Evolutionary conservation across 1,284 basidiomycete species (phyloP).

Genomic region (Papiliotrema nemorosa): DNA sequence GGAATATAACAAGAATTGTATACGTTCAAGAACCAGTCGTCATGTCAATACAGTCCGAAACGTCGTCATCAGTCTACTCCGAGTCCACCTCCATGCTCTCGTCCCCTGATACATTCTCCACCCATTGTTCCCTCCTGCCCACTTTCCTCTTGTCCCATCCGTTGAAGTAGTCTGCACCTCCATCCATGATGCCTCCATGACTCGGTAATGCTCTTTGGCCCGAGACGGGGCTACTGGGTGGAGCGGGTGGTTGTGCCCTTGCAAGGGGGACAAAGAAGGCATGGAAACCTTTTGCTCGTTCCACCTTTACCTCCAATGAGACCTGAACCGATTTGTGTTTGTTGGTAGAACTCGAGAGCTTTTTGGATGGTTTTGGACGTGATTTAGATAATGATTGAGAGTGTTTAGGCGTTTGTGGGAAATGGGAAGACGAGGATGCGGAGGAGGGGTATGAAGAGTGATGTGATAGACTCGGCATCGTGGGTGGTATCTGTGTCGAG

Average conservation of each 20-base stretch:
- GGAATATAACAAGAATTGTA: too few relatives aligned
- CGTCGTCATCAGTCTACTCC: too few relatives aligned
- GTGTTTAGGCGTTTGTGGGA: conserved; percentile 1
- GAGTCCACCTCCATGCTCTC: conserved; percentile 35
- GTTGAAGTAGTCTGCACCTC: conserved; percentile 23
- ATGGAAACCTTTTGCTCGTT: conserved; percentile 40
- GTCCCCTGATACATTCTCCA: conserved; percentile 32
- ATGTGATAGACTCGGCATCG: not conserved
- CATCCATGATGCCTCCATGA: conserved; percentile 1
- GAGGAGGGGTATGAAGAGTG: conserved; percentile 1
- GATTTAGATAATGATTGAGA: too few relatives aligned
- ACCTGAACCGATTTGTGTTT: conserved; percentile 39
- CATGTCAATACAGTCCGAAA: too few relatives aligned
- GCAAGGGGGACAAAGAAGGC: conserved; percentile 43
- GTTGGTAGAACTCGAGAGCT: conserved; percentile 22
- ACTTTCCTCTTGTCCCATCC: conserved; percentile 10
- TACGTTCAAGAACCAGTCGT: too few relatives aligned
- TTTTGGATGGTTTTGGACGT: conserved; percentile 28
- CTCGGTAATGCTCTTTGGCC: conserved; percentile 3
- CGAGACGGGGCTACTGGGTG: conserved; percentile 35
- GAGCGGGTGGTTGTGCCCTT: conserved; percentile 33
- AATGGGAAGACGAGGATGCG: not conserved
- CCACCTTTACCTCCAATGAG: conserved; percentile 42
- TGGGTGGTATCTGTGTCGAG: not conserved
- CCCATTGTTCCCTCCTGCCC: conserved; percentile 33